These are phyloP conservation scores for Conringia planisiliqua DNA, from an alignment of 345 rosid genomes.

Conservation along the genomic window DNA sequence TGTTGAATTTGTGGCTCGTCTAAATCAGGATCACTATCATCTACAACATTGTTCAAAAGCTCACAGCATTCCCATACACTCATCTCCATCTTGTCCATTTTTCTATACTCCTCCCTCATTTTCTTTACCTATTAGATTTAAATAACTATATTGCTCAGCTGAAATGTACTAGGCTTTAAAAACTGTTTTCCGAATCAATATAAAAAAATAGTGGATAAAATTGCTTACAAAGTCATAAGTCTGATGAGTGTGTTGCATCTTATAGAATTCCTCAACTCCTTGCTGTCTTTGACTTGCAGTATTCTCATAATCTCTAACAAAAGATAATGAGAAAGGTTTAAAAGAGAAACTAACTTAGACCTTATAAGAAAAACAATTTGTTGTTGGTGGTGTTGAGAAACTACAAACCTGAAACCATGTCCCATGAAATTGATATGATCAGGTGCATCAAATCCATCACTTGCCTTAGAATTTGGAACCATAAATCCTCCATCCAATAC, in stretches of 20 bases:
- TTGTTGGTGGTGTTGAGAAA: neutral
- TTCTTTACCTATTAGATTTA: neutral
- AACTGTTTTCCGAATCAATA: neutral
- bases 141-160: neutral
- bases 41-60: neutral
- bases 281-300: neutral
- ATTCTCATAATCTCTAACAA: neutral
- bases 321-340: neutral
- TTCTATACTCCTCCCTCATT: neutral
- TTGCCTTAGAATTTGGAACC: neutral
- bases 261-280: neutral
- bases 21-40: no score
- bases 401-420: neutral
- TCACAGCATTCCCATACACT: neutral
- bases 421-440: neutral
- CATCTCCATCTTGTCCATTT: neutral
- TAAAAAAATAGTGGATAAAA: neutral
- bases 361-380: neutral
- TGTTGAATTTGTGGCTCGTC: no score
- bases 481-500: no score
- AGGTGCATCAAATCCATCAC: neutral
- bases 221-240: neutral
- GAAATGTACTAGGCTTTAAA: neutral
- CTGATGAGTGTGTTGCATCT: neutral
- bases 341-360: neutral